Evolutionary conservation across 305 asterid genomes (phyloP), one percentile per base, ranked within the genome.

Genomic region (Solanum hybrid): DNA sequence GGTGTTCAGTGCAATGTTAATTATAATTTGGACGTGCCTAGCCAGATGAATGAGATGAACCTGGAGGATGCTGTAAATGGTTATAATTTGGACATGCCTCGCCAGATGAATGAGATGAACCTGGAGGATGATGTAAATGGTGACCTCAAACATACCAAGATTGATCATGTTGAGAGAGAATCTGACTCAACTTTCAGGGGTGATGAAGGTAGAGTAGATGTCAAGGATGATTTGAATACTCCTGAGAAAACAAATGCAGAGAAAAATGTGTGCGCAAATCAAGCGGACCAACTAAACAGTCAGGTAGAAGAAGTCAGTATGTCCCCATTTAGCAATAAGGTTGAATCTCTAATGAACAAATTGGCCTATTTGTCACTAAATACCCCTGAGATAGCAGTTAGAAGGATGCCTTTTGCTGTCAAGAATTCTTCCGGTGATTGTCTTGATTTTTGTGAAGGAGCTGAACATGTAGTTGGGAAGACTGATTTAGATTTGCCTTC

Each of bases 381-480:
- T 33, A 87, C 72, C 76, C 68, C 90, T 2, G 90, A 89, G 77
- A 20, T 89, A 70, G 89, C 91, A 88, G 91, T 72, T 34, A 57
- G 89, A 92, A 91, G 95, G 89, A 89, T 86, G 38, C 96, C 96
- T 10, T 91, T 93, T 78, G 93, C 95, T 90, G 89, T 79, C 39
- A 93, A 91, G 93, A 92, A 92, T 89, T 81, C 80, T 38, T 78
- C 91, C 22, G 82, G 75, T 5, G 92, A 90, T 34, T 75, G 87
- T 79, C 77, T 38, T 89, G 90, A 90, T 83, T 86, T 89, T 89
- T 89, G 90, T 41, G 90, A 87, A 79, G 94, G 89, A 85, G 87
- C 65, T 3, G 10, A 10, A 57, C 91, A 86, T 90, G 89, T 89
- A 45, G 90, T 83, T 87, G 95, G 88, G 24, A 92, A 89, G 88